phyloP scores from a whole-genome alignment of 441 rosid genomes.

The Pelargonium citronellum region DNA sequence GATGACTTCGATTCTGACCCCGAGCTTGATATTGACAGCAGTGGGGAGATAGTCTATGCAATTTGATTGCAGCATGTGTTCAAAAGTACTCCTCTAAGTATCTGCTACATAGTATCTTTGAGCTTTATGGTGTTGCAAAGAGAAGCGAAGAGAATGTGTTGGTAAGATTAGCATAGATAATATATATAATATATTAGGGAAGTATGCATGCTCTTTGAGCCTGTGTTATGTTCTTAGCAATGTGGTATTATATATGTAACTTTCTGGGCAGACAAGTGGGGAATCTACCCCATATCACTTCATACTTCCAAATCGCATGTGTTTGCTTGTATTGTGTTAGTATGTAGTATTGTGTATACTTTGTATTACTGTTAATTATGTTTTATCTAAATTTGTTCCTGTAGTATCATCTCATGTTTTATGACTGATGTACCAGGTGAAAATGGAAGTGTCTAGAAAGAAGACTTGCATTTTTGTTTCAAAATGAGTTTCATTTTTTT shows the following conservation, averaged over 20 bases:
- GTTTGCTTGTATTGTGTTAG: not conserved
- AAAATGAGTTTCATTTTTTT: no score
- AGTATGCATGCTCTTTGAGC: not conserved
- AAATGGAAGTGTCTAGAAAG: no score
- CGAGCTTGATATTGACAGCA: constrained; percentile 58
- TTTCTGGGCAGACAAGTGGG: not conserved
- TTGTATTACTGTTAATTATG: no score
- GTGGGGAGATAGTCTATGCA: constrained; percentile 60
- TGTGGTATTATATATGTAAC: not conserved
- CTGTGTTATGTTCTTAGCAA: not conserved
- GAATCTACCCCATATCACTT: no score
- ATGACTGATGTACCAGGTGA: no score
- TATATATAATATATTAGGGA: not conserved
- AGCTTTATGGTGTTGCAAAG: no score
- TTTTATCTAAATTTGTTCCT: no score
- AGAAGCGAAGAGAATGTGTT: no score
- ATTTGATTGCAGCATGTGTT: constrained; percentile 17
- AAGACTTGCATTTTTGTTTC: no score
- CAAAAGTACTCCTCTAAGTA: not conserved
- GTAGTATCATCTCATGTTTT: no score
- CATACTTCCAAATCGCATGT: not conserved
- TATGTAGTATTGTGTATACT: not conserved
- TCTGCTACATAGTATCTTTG: no score
- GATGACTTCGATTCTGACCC: constrained; percentile 57
- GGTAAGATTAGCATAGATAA: not conserved